Conservation (phyloP, 2,329 filamentous ascomycete genomes). For the Elsinoe arachidis region DNA sequence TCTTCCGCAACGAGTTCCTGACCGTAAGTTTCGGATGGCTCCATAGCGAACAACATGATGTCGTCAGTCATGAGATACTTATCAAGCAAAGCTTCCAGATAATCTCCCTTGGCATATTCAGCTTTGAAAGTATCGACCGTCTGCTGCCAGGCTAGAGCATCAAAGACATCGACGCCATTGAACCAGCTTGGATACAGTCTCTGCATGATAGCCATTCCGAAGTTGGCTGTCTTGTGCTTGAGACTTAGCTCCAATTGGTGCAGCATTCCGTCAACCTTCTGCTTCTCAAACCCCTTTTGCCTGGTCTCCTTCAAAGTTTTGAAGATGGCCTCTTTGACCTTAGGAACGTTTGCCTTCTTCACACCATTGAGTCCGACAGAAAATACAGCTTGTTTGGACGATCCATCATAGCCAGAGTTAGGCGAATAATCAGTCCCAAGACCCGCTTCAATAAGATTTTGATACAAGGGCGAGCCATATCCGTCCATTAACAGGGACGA, state of each 20-base stretch:
- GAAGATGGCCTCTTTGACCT: constrained; percentile 65
- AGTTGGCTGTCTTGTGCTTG: constrained; percentile 94
- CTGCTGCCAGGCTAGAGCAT: constrained; percentile 84
- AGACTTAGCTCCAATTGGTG: constrained; percentile 88
- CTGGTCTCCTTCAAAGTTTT: constrained; percentile 62
- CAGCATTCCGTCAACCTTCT: constrained; percentile 86
- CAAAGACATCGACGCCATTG: constrained; percentile 85
- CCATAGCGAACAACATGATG: constrained; percentile 88
- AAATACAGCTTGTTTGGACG: constrained; percentile 69
- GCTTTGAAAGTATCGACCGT: constrained; percentile 75
- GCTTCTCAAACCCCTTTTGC: constrained; percentile 71
- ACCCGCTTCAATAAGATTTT: constrained; percentile 77
- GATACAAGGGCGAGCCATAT: constrained; percentile 89
- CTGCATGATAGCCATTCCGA: constrained; percentile 84
- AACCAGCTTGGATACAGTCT: constrained; percentile 90
- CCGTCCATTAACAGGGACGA: constrained; percentile 83
- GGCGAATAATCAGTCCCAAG: constrained; percentile 90
- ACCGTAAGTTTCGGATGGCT: constrained; percentile 66
- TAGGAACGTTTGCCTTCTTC: constrained; percentile 65
- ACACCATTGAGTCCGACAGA: constrained; percentile 90
- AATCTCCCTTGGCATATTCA: constrained; percentile 64
- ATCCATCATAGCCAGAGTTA: constrained; percentile 84
- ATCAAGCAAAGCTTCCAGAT: constrained; percentile 75
- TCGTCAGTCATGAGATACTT: constrained; percentile 87
- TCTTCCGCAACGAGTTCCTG: constrained; percentile 71